These are phyloP conservation scores for Candida bentonensis DNA, from an alignment of 805 yeast species.

Conservation along the genomic window DNA sequence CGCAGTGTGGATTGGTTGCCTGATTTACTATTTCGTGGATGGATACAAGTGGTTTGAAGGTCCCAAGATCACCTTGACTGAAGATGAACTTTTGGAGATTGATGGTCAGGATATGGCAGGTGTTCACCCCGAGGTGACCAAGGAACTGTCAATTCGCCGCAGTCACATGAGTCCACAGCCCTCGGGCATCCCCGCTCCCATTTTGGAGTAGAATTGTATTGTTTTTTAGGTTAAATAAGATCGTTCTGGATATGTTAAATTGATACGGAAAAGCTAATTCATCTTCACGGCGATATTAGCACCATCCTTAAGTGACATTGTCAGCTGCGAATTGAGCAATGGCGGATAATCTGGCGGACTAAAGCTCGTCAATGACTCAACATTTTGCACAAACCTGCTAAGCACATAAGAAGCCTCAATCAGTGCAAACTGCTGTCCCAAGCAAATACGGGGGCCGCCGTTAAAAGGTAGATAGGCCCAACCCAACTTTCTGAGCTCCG, in stretches of 20 bases:
- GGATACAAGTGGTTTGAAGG: conserved; percentile 46
- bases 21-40: conserved; percentile 35
- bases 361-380: background rate
- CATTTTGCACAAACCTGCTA: background rate
- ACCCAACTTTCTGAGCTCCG: background rate
- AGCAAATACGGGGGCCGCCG: conserved; percentile 42
- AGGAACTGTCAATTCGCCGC: background rate
- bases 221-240: no score
- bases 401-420: conserved; percentile 34
- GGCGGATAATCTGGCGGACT: background rate
- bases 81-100: conserved; percentile 1
- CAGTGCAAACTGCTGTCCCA: conserved; percentile 43
- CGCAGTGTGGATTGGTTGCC: conserved; percentile 43
- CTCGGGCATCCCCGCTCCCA: no score
- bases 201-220: no score
- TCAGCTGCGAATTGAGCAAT: background rate
- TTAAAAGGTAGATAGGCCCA: conserved; percentile 41
- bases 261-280: no score
- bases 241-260: no score
- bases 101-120: background rate
- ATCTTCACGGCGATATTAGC: background rate
- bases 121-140: background rate
- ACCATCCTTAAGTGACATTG: background rate
- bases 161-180: no score
- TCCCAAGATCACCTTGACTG: conserved; percentile 26